Percentiles rank a stretch among this genome's conserved stretches.
Conservation (phyloP, 1,139 yeast species). For the Debaryomycetaceae sp. region DNA sequence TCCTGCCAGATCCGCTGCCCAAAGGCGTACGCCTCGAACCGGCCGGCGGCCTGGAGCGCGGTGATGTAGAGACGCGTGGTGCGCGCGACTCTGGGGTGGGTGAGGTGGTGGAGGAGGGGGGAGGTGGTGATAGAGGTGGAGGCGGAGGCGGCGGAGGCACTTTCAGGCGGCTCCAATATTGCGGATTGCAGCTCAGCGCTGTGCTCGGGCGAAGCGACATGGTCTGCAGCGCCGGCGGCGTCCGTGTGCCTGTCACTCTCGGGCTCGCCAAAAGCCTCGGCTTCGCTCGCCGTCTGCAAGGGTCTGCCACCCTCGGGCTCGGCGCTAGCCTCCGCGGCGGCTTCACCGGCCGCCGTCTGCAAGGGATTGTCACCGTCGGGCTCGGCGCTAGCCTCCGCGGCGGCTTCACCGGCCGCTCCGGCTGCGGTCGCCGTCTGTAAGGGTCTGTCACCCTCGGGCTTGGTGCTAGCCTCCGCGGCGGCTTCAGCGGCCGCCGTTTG, state of each 20-base stretch:
- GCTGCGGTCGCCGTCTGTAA: too few relatives aligned
- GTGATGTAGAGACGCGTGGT: conserved; percentile 54
- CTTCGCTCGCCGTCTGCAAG: too few relatives aligned
- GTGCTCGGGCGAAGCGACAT: too few relatives aligned
- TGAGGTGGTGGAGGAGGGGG: conserved; percentile 3
- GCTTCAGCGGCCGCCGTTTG: background rate
- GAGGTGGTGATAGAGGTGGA: conserved; percentile 3
- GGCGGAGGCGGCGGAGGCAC: background rate
- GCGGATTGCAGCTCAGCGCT: too few relatives aligned
- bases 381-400: conserved; percentile 9
- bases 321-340: too few relatives aligned
- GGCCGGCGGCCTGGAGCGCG: conserved; percentile 63
- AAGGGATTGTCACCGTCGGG: conserved; percentile 7
- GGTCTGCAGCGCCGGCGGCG: too few relatives aligned
- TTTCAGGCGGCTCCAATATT: too few relatives aligned
- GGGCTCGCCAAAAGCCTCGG: too few relatives aligned
- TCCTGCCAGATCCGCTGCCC: conserved; percentile 72
- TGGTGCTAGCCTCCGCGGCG: too few relatives aligned
- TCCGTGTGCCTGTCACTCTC: too few relatives aligned
- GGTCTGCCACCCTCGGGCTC: too few relatives aligned
- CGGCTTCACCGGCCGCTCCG: conserved; percentile 11
- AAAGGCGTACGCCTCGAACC: conserved; percentile 47
- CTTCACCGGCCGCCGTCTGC: background rate
- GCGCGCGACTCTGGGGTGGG: conserved; percentile 32
- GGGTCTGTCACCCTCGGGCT: too few relatives aligned